A percentile compares a stretch with the other conserved stretches of the same genome.
phyloP scores from a whole-genome alignment of 345 rosid genomes.

The Schrenkiella parvula region DNA sequence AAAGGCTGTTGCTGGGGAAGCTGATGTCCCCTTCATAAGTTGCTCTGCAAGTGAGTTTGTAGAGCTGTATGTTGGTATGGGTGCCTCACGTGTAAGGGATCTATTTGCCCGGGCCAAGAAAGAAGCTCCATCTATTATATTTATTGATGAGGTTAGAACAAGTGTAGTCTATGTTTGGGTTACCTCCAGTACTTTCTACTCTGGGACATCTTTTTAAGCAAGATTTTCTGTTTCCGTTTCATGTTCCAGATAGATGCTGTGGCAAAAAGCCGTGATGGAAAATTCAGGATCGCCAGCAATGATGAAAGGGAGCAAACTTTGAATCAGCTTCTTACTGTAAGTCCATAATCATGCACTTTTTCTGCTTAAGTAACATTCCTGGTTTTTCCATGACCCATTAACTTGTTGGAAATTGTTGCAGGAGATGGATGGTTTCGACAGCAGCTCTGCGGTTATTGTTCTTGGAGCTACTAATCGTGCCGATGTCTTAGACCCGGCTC shows the following conservation, averaged over 20 bases:
- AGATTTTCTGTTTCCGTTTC: not conserved
- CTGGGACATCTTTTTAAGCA: not conserved
- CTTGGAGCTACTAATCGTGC: constrained; percentile 98
- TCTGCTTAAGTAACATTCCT: not conserved
- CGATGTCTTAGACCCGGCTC: constrained; percentile 93
- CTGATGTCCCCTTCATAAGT: constrained; percentile 91
- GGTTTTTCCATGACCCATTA: not conserved
- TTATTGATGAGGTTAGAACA: constrained; percentile 79
- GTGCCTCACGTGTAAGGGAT: constrained; percentile 98
- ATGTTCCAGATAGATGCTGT: constrained; percentile 89
- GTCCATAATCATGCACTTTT: constrained; percentile 11
- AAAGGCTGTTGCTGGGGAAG: constrained; percentile 97
- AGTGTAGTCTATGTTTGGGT: not conserved
- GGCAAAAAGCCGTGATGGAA: constrained; percentile 96
- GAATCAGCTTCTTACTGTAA: constrained; percentile 94
- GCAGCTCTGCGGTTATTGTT: constrained; percentile 87
- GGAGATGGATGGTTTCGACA: constrained; percentile 99
- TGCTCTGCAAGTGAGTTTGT: constrained; percentile 97
- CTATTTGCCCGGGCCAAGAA: constrained; percentile 95
- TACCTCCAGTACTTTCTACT: not conserved
- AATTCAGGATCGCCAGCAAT: constrained; percentile 76
- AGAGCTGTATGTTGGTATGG: constrained; percentile 95
- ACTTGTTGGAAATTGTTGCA: constrained; percentile 32
- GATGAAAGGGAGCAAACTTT: constrained; percentile 98
- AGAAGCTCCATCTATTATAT: constrained; percentile 94